Evolutionary conservation across 2,329 filamentous ascomycete species (phyloP).

Genomic region (Trichoderma citrinoviride): DNA sequence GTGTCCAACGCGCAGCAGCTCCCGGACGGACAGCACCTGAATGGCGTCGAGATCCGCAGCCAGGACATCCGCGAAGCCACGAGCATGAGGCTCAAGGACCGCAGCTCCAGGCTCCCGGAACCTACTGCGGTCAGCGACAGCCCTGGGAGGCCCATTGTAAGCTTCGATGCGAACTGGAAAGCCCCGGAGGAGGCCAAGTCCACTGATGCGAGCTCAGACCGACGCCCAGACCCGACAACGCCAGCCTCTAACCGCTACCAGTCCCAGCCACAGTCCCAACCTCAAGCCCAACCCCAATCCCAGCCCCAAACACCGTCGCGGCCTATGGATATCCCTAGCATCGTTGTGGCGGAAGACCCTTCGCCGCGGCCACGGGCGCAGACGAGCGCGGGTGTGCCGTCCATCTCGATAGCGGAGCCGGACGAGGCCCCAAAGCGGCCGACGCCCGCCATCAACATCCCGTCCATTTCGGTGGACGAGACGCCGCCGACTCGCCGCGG

Average conservation of each 20-base stretch:
- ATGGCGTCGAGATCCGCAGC: constrained; percentile 78
- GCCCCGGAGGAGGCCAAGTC: constrained; percentile 58
- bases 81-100: constrained; percentile 81
- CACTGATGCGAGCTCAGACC: constrained; percentile 62
- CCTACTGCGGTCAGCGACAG: constrained; percentile 89
- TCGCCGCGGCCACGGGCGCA: constrained; percentile 32
- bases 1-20: constrained; percentile 36
- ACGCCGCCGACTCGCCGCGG: constrained; percentile 36
- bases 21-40: constrained; percentile 57
- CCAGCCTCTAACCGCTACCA: constrained; percentile 16
- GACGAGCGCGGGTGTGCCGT: constrained; percentile 34
- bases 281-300: constrained; percentile 20
- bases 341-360: constrained; percentile 53
- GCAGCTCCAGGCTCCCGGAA: constrained; percentile 81
- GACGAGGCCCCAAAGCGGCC: constrained; percentile 27
- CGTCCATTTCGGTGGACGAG: constrained; percentile 48
- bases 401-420: constrained; percentile 37
- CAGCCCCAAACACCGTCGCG: constrained; percentile 28
- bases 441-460: constrained; percentile 44
- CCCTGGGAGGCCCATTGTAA: constrained; percentile 91
- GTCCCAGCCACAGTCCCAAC: constrained; percentile 14
- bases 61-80: constrained; percentile 90
- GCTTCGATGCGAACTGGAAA: constrained; percentile 85
- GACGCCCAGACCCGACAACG: constrained; percentile 31
- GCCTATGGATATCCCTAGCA: constrained; percentile 50